These are phyloP conservation scores for Fusarium domesticum DNA, from an alignment of 2,329 filamentous ascomycete species.

Conservation along the genomic window DNA sequence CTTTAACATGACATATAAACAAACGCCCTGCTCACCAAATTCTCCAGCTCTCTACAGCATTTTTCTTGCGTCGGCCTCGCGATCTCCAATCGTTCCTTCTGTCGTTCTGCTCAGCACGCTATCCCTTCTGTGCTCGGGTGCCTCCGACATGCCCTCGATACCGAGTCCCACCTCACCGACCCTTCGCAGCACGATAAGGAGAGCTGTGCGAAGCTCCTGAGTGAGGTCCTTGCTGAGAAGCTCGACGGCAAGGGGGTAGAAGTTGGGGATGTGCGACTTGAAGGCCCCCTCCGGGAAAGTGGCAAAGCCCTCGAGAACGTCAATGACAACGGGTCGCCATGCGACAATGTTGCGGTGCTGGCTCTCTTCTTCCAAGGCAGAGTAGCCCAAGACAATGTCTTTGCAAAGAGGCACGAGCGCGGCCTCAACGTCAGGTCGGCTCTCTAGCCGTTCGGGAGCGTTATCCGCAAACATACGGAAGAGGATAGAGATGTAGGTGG, in stretches of 20 bases:
- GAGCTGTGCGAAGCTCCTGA: conserved; percentile 70
- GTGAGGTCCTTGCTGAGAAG: conserved; percentile 79
- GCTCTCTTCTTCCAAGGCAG: conserved; percentile 86
- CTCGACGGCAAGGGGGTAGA: conserved; percentile 84
- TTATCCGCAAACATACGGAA: conserved; percentile 97
- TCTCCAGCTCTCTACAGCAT: conserved; percentile 32
- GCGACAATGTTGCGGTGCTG: conserved; percentile 96
- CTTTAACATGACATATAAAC: conserved; percentile 27
- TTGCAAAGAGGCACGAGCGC: conserved; percentile 92
- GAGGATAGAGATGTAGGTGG: conserved; percentile 92
- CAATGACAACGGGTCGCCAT: conserved; percentile 95
- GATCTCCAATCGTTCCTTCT: conserved; percentile 28
- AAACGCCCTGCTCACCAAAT: conserved; percentile 26
- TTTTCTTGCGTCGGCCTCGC: conserved; percentile 35
- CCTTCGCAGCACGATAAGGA: conserved; percentile 74
- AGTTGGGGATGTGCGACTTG: conserved; percentile 71
- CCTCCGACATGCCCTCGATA: conserved; percentile 48
- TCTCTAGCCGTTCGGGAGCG: conserved; percentile 75
- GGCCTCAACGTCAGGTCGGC: conserved; percentile 78
- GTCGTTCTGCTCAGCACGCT: conserved; percentile 39
- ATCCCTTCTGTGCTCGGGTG: conserved; percentile 36
- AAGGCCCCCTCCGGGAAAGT: conserved; percentile 81
- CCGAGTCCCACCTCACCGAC: conserved; percentile 75
- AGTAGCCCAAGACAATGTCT: conserved; percentile 86
- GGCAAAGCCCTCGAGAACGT: conserved; percentile 89